These are phyloP conservation scores for Fomitopsis pinicola DNA, from an alignment of 1,284 basidiomycete genomes.

Conservation along the genomic window DNA sequence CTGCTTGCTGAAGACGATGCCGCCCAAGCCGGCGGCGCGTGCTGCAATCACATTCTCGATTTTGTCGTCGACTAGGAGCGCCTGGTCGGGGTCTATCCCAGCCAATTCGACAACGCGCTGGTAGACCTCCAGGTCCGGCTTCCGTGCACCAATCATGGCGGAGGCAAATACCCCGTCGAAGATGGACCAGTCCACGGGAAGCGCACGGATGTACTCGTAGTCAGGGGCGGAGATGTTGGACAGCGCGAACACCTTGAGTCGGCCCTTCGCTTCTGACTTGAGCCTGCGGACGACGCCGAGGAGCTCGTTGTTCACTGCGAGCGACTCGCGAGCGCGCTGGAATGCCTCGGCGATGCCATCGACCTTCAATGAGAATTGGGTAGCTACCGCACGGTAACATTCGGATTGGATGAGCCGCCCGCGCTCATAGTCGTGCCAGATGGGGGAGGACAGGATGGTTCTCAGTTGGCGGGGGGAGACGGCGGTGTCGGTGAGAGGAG, in stretches of 20 bases:
- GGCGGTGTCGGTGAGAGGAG: constrained; percentile 40
- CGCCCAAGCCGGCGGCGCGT: constrained; percentile 47
- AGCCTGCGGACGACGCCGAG: constrained; percentile 41
- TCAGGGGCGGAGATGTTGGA: constrained; percentile 52
- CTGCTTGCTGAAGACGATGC: constrained; percentile 37
- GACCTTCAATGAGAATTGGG: constrained; percentile 37
- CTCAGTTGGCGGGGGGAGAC: constrained; percentile 42
- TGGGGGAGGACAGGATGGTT: constrained; percentile 41
- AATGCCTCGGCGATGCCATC: constrained; percentile 39
- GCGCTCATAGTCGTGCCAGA: constrained; percentile 55
- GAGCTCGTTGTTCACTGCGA: constrained; percentile 36
- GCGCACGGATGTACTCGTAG: constrained; percentile 37
- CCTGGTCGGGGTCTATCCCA: constrained; percentile 34
- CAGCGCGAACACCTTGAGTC: constrained; percentile 44
- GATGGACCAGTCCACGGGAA: constrained; percentile 40
- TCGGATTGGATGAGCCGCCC: constrained; percentile 42
- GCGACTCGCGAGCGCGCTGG: constrained; percentile 37
- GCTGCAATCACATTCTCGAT: constrained; percentile 53
- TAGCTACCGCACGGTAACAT: constrained; percentile 40
- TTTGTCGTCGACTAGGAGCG: constrained; percentile 56
- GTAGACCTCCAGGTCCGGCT: constrained; percentile 52
- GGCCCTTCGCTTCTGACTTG: constrained; percentile 27
- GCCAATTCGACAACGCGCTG: constrained; percentile 40
- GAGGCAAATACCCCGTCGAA: constrained; percentile 49
- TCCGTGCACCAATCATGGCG: constrained; percentile 40